Evolutionary conservation across 2,329 filamentous ascomycete species (phyloP).

Genomic region (Didymosphaeria variabile): DNA sequence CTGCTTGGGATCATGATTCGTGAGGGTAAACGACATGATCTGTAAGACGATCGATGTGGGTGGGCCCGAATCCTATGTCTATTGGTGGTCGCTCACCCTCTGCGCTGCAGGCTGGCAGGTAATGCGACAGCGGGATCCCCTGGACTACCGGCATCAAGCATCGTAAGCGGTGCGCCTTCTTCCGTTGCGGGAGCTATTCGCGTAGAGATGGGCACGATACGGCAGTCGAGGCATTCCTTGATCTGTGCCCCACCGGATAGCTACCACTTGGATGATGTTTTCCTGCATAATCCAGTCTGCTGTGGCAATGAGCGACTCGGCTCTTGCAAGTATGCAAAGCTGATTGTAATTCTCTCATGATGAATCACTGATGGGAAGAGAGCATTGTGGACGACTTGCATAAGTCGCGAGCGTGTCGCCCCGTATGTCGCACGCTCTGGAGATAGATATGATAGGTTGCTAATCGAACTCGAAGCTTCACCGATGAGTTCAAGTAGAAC

Average conservation of each 20-base stretch:
- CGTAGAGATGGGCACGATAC: neutral
- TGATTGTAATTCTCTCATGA: neutral
- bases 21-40: slow-evolving; percentile 12
- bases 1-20: slow-evolving; percentile 18
- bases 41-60: slow-evolving; percentile 5
- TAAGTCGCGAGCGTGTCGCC: neutral
- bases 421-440: neutral
- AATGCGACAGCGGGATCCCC: neutral
- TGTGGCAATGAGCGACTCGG: neutral
- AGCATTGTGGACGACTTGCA: neutral
- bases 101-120: neutral
- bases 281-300: neutral
- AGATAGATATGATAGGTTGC: neutral
- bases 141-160: neutral
- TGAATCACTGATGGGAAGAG: neutral
- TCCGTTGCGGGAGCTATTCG: slow-evolving; percentile 14
- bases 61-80: slow-evolving; percentile 11
- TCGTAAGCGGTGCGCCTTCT: slow-evolving; percentile 10
- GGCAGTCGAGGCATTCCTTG: neutral
- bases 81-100: slow-evolving; percentile 3
- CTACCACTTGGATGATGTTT: neutral
- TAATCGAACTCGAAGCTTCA: neutral
- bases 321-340: neutral
- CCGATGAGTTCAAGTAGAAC: neutral
- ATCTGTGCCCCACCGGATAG: neutral